phyloP scores from a whole-genome alignment of 495 filamentous ascomycete genomes.

The Aspergillus olivimuriae region DNA sequence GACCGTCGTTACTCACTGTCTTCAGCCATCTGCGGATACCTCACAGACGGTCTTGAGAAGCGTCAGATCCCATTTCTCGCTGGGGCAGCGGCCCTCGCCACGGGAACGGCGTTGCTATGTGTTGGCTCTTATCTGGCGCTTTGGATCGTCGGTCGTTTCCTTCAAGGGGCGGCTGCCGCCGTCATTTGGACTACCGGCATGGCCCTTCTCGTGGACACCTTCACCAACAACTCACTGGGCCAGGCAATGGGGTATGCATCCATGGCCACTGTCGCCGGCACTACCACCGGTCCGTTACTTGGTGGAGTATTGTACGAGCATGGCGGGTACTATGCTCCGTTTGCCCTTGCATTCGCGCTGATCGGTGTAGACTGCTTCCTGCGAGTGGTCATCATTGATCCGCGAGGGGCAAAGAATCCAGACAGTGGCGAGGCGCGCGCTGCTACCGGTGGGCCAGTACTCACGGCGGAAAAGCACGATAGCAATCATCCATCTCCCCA shows the following conservation, averaged over 20 bases:
- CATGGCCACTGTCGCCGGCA: conserved; percentile 57
- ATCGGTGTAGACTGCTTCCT: conserved; percentile 64
- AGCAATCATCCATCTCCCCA: too few relatives aligned
- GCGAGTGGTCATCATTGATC: conserved; percentile 63
- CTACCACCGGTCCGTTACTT: conserved; percentile 65
- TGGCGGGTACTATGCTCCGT: conserved; percentile 68
- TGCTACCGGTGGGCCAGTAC: background rate
- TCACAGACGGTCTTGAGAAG: conserved; percentile 58
- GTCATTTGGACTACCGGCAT: conserved; percentile 69
- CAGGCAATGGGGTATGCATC: conserved; percentile 67
- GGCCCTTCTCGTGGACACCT: conserved; percentile 72
- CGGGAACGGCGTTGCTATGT: conserved; percentile 64
- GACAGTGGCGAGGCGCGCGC: too few relatives aligned
- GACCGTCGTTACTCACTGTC: background rate
- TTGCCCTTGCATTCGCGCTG: conserved; percentile 62
- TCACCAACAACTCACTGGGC: conserved; percentile 57
- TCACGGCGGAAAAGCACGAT: background rate
- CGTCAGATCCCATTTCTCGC: conserved; percentile 60
- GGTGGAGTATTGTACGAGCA: conserved; percentile 69
- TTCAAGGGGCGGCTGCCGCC: conserved; percentile 69
- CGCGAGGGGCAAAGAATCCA: too few relatives aligned
- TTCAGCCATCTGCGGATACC: conserved; percentile 31
- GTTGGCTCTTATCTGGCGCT: conserved; percentile 59
- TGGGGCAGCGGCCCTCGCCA: conserved; percentile 61
- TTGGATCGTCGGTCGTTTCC: conserved; percentile 58